Evolutionary conservation across 1,139 yeast species (phyloP).

Genomic region (Scheffersomyces illinoinensis): DNA sequence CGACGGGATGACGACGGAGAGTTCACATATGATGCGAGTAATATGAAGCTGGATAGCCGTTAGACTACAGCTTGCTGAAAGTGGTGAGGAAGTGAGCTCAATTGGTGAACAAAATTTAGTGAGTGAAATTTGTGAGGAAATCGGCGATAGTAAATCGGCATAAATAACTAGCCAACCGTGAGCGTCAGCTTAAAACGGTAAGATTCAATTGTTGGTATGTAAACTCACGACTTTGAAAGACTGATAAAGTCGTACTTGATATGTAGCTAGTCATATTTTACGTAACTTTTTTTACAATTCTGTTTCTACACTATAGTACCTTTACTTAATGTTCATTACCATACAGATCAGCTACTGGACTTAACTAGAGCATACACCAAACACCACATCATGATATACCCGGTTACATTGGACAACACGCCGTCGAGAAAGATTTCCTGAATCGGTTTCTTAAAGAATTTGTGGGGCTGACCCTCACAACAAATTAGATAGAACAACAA

Average conservation of each 20-base stretch:
- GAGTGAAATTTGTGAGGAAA: background rate
- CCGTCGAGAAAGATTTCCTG: constrained; percentile 59
- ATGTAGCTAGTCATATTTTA: background rate
- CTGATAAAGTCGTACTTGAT: background rate
- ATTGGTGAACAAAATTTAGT: background rate
- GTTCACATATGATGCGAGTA: background rate
- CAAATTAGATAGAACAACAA: constrained; percentile 40
- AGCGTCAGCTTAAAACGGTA: background rate
- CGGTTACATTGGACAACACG: constrained; percentile 59
- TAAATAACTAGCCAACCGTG: background rate
- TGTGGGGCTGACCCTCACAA: constrained; percentile 42
- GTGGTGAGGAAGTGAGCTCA: background rate
- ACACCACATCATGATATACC: constrained; percentile 85
- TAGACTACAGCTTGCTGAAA: background rate
- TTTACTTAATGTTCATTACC: background rate
- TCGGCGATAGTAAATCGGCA: background rate
- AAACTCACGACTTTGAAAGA: background rate
- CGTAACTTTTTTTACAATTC: background rate
- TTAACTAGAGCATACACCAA: constrained; percentile 65
- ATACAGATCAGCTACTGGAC: constrained; percentile 6
- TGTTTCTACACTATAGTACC: background rate
- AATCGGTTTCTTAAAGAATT: constrained; percentile 55
- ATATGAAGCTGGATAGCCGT: background rate
- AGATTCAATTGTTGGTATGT: background rate
- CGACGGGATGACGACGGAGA: background rate